Conservation (phyloP, 2,329 filamentous ascomycete genomes). For the Fusarium falciforme region DNA sequence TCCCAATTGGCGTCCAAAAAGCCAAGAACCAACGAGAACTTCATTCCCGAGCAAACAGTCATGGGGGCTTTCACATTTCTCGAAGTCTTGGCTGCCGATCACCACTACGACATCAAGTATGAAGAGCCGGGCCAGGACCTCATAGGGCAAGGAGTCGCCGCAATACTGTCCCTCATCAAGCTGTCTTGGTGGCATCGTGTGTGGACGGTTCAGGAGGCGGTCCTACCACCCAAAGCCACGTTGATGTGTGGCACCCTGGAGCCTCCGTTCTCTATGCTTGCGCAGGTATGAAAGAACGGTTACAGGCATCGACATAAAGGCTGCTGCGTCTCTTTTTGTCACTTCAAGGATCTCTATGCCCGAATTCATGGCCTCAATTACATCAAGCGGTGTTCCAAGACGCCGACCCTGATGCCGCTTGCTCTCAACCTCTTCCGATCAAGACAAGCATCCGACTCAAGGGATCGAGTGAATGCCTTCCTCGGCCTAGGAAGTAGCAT, state of each 20-base stretch:
- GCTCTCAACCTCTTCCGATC: neutral
- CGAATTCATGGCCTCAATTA: neutral
- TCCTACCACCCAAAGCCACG: neutral
- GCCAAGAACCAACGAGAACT: neutral
- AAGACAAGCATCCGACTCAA: neutral
- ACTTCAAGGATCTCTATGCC: neutral
- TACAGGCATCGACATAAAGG: neutral
- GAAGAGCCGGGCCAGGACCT: neutral
- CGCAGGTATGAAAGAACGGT: neutral
- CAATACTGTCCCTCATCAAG: neutral
- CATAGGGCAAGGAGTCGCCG: neutral
- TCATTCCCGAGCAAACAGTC: neutral
- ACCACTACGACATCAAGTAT: neutral
- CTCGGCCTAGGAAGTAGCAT: neutral
- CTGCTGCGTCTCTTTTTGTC: neutral
- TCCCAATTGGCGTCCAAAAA: neutral
- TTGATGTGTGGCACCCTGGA: neutral
- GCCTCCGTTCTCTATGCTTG: neutral
- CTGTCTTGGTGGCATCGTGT: neutral
- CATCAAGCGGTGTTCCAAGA: neutral
- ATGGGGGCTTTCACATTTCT: neutral
- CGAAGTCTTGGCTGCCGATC: neutral
- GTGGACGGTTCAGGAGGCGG: neutral
- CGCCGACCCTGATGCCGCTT: neutral
- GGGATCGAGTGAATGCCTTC: neutral